Evolutionary conservation across 495 filamentous ascomycete species (phyloP).

Genomic region (Apodospora peruviana): DNA sequence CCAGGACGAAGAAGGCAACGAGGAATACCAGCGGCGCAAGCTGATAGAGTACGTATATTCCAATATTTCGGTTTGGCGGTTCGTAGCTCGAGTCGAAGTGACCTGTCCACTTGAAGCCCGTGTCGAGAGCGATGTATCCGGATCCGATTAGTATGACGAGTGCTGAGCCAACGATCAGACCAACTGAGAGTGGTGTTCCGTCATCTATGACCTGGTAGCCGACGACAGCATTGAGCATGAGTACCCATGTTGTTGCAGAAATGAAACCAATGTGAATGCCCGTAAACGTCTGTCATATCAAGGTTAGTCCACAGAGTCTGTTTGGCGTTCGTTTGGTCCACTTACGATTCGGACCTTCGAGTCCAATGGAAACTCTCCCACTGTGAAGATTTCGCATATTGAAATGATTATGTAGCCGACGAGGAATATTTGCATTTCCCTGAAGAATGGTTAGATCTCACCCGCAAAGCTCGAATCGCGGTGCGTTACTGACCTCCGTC

Average conservation of each 20-base stretch:
- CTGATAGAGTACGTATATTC: slow-evolving; percentile 90
- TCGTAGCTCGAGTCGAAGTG: slow-evolving; percentile 58
- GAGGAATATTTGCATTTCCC: slow-evolving; percentile 95
- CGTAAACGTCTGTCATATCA: slow-evolving; percentile 66
- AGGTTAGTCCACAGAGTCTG: slow-evolving; percentile 12
- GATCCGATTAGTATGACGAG: slow-evolving; percentile 76
- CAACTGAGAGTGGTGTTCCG: slow-evolving; percentile 78
- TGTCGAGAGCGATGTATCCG: slow-evolving; percentile 93
- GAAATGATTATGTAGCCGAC: slow-evolving; percentile 80
- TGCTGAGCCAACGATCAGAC: slow-evolving; percentile 65
- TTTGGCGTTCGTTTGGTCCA: slow-evolving; percentile 24
- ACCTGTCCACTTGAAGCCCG: slow-evolving; percentile 77
- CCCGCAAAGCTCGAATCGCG: background rate
- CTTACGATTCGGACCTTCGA: slow-evolving; percentile 61
- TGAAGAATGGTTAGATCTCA: slow-evolving; percentile 34
- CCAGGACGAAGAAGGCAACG: slow-evolving; percentile 74
- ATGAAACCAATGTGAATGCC: slow-evolving; percentile 91
- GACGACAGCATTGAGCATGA: slow-evolving; percentile 87
- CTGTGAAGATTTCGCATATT: slow-evolving; percentile 94
- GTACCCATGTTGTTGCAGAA: slow-evolving; percentile 79
- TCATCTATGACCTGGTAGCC: slow-evolving; percentile 94
- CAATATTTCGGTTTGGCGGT: slow-evolving; percentile 65
- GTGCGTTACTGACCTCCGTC: slow-evolving; percentile 62
- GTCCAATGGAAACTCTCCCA: slow-evolving; percentile 78
- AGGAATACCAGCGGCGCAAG: slow-evolving; percentile 86